Conservation (phyloP, 75 land plant genomes). For the Picea glauca region DNA sequence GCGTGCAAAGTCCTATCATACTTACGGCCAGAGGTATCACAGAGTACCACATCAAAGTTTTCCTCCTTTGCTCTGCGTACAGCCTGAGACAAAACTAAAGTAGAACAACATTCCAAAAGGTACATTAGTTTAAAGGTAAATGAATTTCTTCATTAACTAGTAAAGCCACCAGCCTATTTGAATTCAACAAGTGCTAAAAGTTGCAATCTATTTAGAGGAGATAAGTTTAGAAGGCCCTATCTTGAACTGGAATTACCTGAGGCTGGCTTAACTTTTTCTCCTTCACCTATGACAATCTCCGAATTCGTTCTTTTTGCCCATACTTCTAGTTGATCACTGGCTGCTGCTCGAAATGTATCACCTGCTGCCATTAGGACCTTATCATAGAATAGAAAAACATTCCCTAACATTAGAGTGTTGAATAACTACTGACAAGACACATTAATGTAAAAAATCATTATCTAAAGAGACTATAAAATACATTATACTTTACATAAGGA, state of each 20-base stretch:
- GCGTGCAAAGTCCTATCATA: conserved; percentile 1
- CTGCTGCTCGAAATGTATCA: conserved; percentile 99
- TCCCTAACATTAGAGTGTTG: neutral
- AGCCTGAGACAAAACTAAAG: conserved; percentile 90
- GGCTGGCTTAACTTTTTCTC: conserved; percentile 70
- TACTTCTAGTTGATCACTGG: conserved; percentile 92
- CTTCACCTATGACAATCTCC: conserved; percentile 78
- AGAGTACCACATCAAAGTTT: conserved; percentile 84
- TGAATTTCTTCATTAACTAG: neutral
- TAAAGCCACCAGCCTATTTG: neutral
- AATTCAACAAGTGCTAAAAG: neutral
- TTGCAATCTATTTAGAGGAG: neutral
- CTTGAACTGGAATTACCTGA: conserved; percentile 43
- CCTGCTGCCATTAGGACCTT: conserved; percentile 98
- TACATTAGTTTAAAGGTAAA: neutral
- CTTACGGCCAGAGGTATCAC: conserved; percentile 99
- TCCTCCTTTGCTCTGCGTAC: conserved; percentile 71
- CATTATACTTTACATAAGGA: neutral
- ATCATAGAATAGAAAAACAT: conserved; percentile 1
- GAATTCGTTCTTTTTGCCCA: conserved; percentile 98
- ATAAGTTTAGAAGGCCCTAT: neutral
- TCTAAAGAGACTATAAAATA: neutral
- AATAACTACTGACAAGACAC: neutral
- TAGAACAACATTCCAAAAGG: conserved; percentile 11
- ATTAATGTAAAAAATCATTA: neutral